Evolutionary conservation across 1,139 yeast genomes (phyloP).

Genomic region (Zygoascus meyerae): DNA sequence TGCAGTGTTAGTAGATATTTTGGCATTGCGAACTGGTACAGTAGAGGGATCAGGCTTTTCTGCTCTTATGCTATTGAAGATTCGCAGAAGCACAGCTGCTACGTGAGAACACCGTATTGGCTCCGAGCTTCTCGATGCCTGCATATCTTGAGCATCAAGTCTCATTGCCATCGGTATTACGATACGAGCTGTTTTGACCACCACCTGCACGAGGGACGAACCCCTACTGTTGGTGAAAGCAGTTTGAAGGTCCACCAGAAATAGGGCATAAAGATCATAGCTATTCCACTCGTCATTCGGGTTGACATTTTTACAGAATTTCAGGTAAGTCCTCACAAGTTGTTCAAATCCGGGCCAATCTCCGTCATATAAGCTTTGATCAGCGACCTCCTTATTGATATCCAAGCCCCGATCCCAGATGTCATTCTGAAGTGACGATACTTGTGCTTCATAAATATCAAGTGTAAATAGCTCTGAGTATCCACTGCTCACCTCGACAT

Average conservation of each 20-base stretch:
- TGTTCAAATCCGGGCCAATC: constrained; percentile 52
- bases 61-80: constrained; percentile 59
- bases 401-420: constrained; percentile 24
- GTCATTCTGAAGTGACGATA: constrained; percentile 32
- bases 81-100: constrained; percentile 52
- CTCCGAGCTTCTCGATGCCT: constrained; percentile 19
- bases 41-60: constrained; percentile 29
- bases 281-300: constrained; percentile 54
- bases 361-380: constrained; percentile 36
- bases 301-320: constrained; percentile 49
- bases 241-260: constrained; percentile 48
- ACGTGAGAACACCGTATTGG: constrained; percentile 48
- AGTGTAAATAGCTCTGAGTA: constrained; percentile 22
- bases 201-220: constrained; percentile 41
- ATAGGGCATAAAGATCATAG: constrained; percentile 53
- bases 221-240: constrained; percentile 58
- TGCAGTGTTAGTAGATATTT: neutral
- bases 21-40: constrained; percentile 18
- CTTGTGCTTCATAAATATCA: constrained; percentile 27
- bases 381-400: constrained; percentile 33
- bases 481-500: constrained; percentile 13
- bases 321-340: constrained; percentile 46
- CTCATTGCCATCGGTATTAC: constrained; percentile 47
- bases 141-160: constrained; percentile 42
- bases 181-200: constrained; percentile 39